A percentile compares a stretch with the other conserved stretches of the same genome.
These are phyloP conservation scores for Amphirosellinia nigrospora DNA, from an alignment of 495 filamentous ascomycete species.

Conservation along the genomic window DNA sequence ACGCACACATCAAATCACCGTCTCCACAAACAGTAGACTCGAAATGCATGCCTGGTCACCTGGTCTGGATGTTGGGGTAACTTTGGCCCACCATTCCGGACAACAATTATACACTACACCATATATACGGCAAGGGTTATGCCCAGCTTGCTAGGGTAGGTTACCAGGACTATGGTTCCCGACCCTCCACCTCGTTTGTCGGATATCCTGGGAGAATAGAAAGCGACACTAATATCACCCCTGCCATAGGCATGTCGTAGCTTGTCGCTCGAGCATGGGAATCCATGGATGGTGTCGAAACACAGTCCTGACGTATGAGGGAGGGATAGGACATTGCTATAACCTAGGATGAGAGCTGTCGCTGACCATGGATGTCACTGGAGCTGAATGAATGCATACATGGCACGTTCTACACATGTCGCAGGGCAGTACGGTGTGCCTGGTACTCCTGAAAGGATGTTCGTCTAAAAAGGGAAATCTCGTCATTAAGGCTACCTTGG, in stretches of 20 bases:
- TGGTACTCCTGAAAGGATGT: neutral
- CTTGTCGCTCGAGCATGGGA: slow-evolving; percentile 11
- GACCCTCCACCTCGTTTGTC: slow-evolving; percentile 26
- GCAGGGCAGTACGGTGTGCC: neutral
- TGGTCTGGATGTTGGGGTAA: slow-evolving; percentile 28
- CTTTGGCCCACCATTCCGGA: slow-evolving; percentile 23
- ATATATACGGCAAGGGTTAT: slow-evolving; percentile 15
- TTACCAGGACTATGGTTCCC: slow-evolving; percentile 31
- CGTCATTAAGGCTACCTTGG: slow-evolving; percentile 6
- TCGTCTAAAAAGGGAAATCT: slow-evolving; percentile 5
- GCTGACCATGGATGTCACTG: slow-evolving; percentile 7
- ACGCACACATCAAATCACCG: slow-evolving; percentile 14
- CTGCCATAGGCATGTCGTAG: slow-evolving; percentile 11
- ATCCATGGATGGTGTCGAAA: slow-evolving; percentile 15
- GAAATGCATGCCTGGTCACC: slow-evolving; percentile 22
- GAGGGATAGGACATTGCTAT: slow-evolving; percentile 16
- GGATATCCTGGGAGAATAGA: slow-evolving; percentile 23
- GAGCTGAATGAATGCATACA: slow-evolving; percentile 11
- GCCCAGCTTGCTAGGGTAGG: slow-evolving; percentile 22
- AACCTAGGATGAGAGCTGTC: slow-evolving; percentile 10
- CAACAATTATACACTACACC: slow-evolving; percentile 11
- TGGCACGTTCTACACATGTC: neutral
- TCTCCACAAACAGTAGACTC: slow-evolving; percentile 20
- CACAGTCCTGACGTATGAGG: slow-evolving; percentile 18
- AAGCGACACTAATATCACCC: slow-evolving; percentile 13